Evolutionary conservation across 2,329 filamentous ascomycete species (phyloP).

Genomic region (Colletotrichum kahawae): DNA sequence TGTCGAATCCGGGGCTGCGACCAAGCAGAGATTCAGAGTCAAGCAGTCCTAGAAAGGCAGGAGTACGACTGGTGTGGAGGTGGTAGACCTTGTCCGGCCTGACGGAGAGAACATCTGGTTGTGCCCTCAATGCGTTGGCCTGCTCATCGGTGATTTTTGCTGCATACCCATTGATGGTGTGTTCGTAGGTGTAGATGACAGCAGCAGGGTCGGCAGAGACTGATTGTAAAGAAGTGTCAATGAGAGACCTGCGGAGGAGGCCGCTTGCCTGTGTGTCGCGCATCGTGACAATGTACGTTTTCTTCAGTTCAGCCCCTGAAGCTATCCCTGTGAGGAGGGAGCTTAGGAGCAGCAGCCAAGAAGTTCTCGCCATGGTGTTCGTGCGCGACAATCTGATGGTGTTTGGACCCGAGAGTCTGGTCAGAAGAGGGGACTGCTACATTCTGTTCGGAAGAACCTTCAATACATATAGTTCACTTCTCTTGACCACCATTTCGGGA

Average conservation of each 20-base stretch:
- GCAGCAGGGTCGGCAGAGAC: neutral
- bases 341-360: neutral
- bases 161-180: constrained; percentile 12
- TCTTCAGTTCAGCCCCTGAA: neutral
- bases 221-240: neutral
- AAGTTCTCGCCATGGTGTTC: neutral
- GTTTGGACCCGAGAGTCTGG: neutral
- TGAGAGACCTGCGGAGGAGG: neutral
- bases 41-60: constrained; percentile 10
- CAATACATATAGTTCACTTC: neutral
- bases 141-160: constrained; percentile 11
- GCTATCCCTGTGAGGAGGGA: neutral
- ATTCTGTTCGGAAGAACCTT: neutral
- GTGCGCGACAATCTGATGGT: neutral
- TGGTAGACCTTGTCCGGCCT: neutral
- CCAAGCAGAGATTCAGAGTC: neutral
- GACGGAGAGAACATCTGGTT: constrained; percentile 7
- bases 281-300: constrained; percentile 3
- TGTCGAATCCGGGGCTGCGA: neutral
- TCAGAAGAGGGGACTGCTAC: neutral
- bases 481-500: neutral
- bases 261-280: neutral
- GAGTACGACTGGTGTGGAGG: constrained; percentile 8
- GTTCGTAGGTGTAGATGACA: constrained; percentile 15
- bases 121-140: neutral